A percentile compares a stretch with the other conserved stretches of the same genome.
Conservation (phyloP, 345 rosid genomes). For the Litchi chinensis region DNA sequence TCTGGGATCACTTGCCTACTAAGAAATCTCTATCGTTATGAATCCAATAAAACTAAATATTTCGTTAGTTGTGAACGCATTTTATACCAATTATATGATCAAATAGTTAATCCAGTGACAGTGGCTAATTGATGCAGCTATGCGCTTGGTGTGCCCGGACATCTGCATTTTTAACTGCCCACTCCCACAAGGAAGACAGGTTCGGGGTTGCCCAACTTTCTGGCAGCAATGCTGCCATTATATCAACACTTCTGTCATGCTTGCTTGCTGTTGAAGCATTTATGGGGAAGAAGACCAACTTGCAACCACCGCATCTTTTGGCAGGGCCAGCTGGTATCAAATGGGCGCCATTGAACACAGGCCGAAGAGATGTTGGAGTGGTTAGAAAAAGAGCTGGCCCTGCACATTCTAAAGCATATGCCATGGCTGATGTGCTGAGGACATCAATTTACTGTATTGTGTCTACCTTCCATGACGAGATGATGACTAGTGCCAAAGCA, state of each 20-base stretch:
- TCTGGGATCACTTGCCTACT: background rate
- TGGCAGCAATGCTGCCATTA: constrained; percentile 72
- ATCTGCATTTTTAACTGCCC: constrained; percentile 64
- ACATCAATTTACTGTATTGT: constrained; percentile 73
- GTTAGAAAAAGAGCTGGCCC: constrained; percentile 55
- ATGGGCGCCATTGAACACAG: constrained; percentile 61
- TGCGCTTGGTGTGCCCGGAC: constrained; percentile 84
- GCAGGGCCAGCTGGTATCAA: constrained; percentile 71
- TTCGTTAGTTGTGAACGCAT: background rate
- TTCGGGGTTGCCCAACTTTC: constrained; percentile 94
- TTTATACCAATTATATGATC: background rate
- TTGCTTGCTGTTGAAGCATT: constrained; percentile 79
- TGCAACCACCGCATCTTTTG: constrained; percentile 64
- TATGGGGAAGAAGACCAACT: constrained; percentile 78
- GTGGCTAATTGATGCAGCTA: constrained; percentile 46
- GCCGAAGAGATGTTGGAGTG: constrained; percentile 57
- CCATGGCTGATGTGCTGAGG: constrained; percentile 72
- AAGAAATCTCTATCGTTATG: background rate
- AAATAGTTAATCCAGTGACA: constrained; percentile 3
- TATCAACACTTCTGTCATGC: constrained; percentile 76
- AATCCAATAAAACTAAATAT: background rate
- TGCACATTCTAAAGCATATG: constrained; percentile 60
- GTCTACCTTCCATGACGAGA: constrained; percentile 72
- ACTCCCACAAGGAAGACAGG: constrained; percentile 78
- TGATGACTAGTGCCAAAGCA: constrained; percentile 61